These are phyloP conservation scores for Knoxia roxburghii DNA, from an alignment of 257 asterid species.

Conservation along the genomic window DNA sequence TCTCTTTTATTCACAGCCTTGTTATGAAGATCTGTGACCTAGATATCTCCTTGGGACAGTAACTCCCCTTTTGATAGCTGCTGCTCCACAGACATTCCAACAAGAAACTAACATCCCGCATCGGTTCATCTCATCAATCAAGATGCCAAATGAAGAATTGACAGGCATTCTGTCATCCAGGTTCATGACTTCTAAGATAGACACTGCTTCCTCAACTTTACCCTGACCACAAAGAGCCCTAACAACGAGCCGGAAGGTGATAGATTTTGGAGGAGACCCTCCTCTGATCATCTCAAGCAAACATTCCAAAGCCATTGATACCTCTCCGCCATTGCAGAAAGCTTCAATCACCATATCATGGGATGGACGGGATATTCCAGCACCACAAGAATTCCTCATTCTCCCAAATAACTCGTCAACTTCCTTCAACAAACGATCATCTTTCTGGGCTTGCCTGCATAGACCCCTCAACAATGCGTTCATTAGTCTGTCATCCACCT, in stretches of 20 bases:
- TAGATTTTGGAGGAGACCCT: not conserved
- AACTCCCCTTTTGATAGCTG: slow-evolving; percentile 7
- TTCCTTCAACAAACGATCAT: slow-evolving; percentile 33
- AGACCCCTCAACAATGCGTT: slow-evolving; percentile 61
- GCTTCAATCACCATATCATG: slow-evolving; percentile 56
- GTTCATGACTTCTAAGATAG: not conserved
- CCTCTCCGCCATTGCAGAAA: slow-evolving; percentile 38
- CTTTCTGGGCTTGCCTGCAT: slow-evolving; percentile 52
- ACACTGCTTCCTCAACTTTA: slow-evolving; percentile 5
- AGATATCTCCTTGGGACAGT: not conserved
- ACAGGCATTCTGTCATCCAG: not conserved
- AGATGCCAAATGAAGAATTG: not conserved
- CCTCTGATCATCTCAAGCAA: slow-evolving; percentile 4
- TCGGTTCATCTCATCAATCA: slow-evolving; percentile 6
- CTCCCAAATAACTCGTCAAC: slow-evolving; percentile 35
- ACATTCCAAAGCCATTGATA: slow-evolving; percentile 8
- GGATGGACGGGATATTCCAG: slow-evolving; percentile 26
- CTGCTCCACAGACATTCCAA: slow-evolving; percentile 10
- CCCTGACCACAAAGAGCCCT: slow-evolving; percentile 3
- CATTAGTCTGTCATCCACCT: slow-evolving; percentile 65
- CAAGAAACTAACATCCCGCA: not conserved
- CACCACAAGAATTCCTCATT: slow-evolving; percentile 31
- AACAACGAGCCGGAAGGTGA: slow-evolving; percentile 3
- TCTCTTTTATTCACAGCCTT: too few species aligned
- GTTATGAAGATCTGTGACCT: not conserved